These are phyloP conservation scores for Quercus mongolica DNA, from an alignment of 306 rosid genomes.

Conservation along the genomic window DNA sequence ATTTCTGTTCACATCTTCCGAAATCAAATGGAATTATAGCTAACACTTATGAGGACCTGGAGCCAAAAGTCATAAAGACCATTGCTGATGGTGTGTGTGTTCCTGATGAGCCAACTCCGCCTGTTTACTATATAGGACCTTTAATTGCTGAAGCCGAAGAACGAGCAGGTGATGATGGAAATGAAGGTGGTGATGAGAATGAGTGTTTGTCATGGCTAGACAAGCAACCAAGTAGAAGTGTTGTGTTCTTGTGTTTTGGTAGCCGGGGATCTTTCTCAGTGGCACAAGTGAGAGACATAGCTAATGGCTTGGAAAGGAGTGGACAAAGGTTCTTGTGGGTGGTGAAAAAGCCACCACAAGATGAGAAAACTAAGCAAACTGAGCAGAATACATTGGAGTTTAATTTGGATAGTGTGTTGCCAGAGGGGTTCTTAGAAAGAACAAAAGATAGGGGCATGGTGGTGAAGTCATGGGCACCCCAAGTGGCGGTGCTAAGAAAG, in stretches of 20 bases:
- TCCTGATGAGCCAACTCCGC: slow-evolving; percentile 12
- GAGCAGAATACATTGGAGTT: background rate
- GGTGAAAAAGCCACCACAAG: slow-evolving; percentile 5
- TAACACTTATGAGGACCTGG: slow-evolving; percentile 18
- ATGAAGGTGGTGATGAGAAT: background rate
- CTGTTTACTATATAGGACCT: slow-evolving; percentile 15
- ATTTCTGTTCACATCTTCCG: slow-evolving; percentile 4
- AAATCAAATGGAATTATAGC: slow-evolving; percentile 15
- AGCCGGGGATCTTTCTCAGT: slow-evolving; percentile 15
- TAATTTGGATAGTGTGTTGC: slow-evolving; percentile 5
- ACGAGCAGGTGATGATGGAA: background rate
- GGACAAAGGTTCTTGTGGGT: slow-evolving; percentile 26
- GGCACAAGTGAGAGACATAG: slow-evolving; percentile 18
- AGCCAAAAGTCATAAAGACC: slow-evolving; percentile 1
- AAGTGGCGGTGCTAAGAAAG: slow-evolving; percentile 25
- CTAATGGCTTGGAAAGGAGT: slow-evolving; percentile 23
- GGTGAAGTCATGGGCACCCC: slow-evolving; percentile 41
- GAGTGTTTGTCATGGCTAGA: slow-evolving; percentile 22
- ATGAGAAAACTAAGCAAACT: slow-evolving; percentile 1
- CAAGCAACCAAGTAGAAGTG: slow-evolving; percentile 21
- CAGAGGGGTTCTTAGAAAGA: slow-evolving; percentile 34
- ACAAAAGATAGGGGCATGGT: slow-evolving; percentile 32
- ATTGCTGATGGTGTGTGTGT: slow-evolving; percentile 7
- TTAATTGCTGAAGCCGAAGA: background rate
- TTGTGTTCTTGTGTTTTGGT: slow-evolving; percentile 26